Base-by-base conservation (phyloP, 2,329 filamentous ascomycete species). In the Penicillium palitans region DNA sequence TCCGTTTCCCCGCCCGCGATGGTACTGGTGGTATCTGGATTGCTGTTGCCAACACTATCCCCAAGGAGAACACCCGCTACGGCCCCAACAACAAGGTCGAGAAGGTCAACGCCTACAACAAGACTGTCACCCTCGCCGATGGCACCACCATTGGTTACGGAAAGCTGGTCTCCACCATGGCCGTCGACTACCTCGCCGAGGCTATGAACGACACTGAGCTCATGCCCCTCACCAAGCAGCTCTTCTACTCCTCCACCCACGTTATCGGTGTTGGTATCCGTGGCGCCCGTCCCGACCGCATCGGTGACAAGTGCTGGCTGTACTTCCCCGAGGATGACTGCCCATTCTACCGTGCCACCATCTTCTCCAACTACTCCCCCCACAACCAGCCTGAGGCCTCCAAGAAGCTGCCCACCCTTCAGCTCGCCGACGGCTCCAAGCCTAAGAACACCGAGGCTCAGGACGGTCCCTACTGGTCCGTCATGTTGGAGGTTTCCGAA, bases 331-430 rank as follows among this genome's bases (percentile, higher is more conserved):
- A 99, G 79, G 90, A 96, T 78, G 89, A 99, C 85, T 97, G 92
- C 83, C 92, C 92, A 75, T 99, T 99, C 85, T 99, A 99, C 85
- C 91, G 95, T 69, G 95, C 95, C 73, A 99, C 95, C 74, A 98
- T 99, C 81, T 99, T 99, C 87, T 98, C 93, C 79, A 99, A 99
- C 86, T 99, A 99, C 85, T 98, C 95, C 24, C 95, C 93, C 53
- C 88, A 96, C 86, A 99, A 99, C 84, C 95, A 98, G 81, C 95
- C 95, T 35, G 82, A 90, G 66, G 83, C 87, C 59, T 87, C 88
- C 58, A 88, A 84, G 74, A 95, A 96, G 84, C 67, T 99, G 57
- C 86, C 92, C 40, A 98, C 95, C 24, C 80, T 91, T 68, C 90
- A 93, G 76, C 84, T 93, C 42, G 95, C 90, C 58, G 84, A 97